phyloP scores from a whole-genome alignment of 2,329 filamentous ascomycete species.

The Aspergillus sp. region DNA sequence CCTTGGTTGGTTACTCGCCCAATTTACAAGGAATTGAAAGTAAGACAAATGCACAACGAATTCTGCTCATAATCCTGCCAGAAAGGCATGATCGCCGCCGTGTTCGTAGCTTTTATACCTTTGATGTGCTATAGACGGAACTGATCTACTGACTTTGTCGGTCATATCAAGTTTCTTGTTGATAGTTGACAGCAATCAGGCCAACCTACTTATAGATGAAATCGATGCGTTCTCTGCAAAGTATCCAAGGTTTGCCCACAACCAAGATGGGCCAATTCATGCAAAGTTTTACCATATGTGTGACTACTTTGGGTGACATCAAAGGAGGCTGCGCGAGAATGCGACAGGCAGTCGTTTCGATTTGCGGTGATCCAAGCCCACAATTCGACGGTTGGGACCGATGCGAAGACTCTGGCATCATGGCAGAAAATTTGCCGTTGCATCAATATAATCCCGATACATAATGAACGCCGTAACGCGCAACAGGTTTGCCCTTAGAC shows the following conservation, averaged over 20 bases:
- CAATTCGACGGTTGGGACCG: constrained; percentile 1
- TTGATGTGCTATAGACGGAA: neutral
- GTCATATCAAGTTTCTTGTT: neutral
- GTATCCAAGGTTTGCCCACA: constrained; percentile 6
- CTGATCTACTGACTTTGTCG: neutral
- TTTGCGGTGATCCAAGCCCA: neutral
- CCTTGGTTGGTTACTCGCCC: neutral
- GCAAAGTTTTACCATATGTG: constrained; percentile 2
- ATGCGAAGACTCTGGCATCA: constrained; percentile 2
- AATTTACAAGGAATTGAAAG: neutral
- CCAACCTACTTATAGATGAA: constrained; percentile 2
- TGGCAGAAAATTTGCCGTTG: constrained; percentile 3
- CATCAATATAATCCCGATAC: neutral
- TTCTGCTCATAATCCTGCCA: neutral
- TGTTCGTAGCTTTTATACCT: neutral
- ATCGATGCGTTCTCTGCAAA: constrained; percentile 1
- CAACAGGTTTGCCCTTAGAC: neutral
- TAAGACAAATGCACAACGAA: neutral
- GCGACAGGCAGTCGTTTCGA: neutral
- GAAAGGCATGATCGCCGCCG: neutral
- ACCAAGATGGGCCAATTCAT: neutral
- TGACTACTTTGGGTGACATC: neutral
- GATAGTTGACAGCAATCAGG: neutral
- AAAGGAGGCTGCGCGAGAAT: neutral
- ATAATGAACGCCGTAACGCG: neutral